phyloP scores from a whole-genome alignment of 2,329 filamentous ascomycete genomes.

The Colletotrichum higginsianum region DNA sequence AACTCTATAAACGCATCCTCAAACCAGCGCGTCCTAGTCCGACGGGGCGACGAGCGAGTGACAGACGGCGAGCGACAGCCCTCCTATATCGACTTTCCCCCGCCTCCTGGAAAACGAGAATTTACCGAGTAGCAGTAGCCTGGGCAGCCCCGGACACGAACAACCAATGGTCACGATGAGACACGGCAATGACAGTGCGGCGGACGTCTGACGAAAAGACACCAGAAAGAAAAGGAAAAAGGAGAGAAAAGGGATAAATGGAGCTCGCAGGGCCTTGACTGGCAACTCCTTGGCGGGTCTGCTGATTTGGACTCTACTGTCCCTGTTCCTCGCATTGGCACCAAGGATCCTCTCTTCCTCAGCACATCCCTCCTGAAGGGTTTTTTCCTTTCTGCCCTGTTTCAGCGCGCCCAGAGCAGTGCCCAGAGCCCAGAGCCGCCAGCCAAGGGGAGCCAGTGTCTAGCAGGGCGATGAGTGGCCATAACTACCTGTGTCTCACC shows the following conservation, averaged over 20 bases:
- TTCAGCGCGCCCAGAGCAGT: conserved; percentile 28
- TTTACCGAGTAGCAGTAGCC: neutral
- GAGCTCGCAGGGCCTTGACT: conserved; percentile 5
- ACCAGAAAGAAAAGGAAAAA: neutral
- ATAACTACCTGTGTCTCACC: conserved; percentile 12
- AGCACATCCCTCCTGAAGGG: neutral
- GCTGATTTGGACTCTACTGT: conserved; percentile 17
- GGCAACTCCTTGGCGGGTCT: conserved; percentile 9
- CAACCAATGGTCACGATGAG: conserved; percentile 1
- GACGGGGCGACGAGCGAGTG: too few relatives aligned
- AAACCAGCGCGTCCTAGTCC: neutral
- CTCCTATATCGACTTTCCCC: conserved; percentile 14
- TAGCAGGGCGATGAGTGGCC: conserved; percentile 1
- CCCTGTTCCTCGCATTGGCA: conserved; percentile 5
- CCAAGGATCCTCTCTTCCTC: neutral
- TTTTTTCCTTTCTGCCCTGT: conserved; percentile 5
- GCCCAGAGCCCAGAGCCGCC: conserved; percentile 15
- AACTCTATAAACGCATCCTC: conserved; percentile 19
- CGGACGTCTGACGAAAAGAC: neutral
- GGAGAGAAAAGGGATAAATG: neutral
- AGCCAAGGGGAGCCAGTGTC: neutral
- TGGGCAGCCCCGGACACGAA: conserved; percentile 21
- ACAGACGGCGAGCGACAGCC: neutral
- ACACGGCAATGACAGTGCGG: conserved; percentile 1
- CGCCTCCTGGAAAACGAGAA: neutral